Conservation (phyloP, 371 early-diverging fungal species). For the Lichtheimia hyalospora region DNA sequence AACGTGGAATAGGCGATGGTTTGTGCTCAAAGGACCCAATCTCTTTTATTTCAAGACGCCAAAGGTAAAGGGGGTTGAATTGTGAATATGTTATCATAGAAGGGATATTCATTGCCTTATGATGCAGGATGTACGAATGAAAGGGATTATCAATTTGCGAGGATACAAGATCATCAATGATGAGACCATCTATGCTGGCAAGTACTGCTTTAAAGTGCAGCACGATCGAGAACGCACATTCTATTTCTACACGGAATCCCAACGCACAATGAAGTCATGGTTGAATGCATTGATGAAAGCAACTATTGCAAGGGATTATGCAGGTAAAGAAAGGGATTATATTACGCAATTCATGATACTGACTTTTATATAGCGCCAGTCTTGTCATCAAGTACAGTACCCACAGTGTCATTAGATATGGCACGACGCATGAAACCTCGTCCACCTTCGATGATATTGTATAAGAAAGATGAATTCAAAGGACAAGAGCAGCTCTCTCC, state of each 20-base stretch:
- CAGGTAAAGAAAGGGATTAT: conserved; percentile 27
- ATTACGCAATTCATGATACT: background rate
- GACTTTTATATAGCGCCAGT: conserved; percentile 50
- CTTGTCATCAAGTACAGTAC: conserved; percentile 67
- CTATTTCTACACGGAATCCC: conserved; percentile 65
- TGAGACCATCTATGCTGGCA: conserved; percentile 56
- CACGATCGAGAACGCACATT: conserved; percentile 60
- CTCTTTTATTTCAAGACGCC: conserved; percentile 64
- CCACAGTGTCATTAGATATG: conserved; percentile 63
- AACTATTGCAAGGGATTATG: conserved; percentile 62
- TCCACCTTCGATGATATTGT: conserved; percentile 56
- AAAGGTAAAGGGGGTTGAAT: conserved; percentile 34
- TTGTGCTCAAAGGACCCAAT: conserved; percentile 58
- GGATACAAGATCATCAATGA: conserved; percentile 52
- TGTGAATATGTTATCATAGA: background rate
- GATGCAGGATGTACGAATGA: conserved; percentile 49
- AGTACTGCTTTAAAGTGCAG: conserved; percentile 61
- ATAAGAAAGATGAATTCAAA: conserved; percentile 12
- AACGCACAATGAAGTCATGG: conserved; percentile 59
- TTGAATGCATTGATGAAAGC: conserved; percentile 73
- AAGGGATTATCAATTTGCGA: conserved; percentile 47
- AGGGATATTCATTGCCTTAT: too few species aligned
- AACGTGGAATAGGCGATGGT: conserved; percentile 69
- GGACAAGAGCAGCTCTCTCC: background rate
- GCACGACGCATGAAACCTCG: conserved; percentile 66